A percentile compares a stretch with the other conserved stretches of the same genome.
Conservation (phyloP, 228 moss, liverwort and hornwort genomes). For the Sphagnum magellanicum region DNA sequence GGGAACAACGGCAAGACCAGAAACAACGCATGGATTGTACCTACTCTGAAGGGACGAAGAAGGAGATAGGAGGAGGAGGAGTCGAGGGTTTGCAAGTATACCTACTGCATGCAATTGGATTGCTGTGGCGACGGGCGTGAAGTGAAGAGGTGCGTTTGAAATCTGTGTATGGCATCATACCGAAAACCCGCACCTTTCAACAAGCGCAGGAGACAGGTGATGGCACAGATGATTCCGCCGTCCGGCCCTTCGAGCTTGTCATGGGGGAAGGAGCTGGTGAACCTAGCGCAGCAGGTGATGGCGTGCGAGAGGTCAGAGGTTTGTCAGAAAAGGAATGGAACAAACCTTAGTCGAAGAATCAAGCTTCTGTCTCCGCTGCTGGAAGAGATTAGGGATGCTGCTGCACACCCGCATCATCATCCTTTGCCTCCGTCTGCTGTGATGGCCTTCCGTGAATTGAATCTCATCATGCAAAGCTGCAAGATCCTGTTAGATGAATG, state of each 20-base stretch:
- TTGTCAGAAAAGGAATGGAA: slow-evolving; percentile 9
- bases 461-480: slow-evolving; percentile 6
- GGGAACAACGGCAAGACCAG: too few species aligned
- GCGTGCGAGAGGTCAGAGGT: slow-evolving; percentile 8
- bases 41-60: too few species aligned
- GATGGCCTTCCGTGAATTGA: slow-evolving; percentile 11
- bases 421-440: slow-evolving; percentile 16
- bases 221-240: slow-evolving; percentile 39
- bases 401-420: background rate
- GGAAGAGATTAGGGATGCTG: slow-evolving; percentile 12
- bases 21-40: too few species aligned
- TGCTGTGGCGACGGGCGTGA: too few species aligned
- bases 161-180: too few species aligned
- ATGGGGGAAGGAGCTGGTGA: slow-evolving; percentile 5
- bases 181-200: too few species aligned
- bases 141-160: too few species aligned
- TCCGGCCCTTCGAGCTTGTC: slow-evolving; percentile 24
- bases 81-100: too few species aligned
- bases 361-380: slow-evolving; percentile 19
- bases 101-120: too few species aligned
- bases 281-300: slow-evolving; percentile 7
- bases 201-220: background rate
- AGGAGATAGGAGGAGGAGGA: too few species aligned
- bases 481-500: slow-evolving; percentile 12
- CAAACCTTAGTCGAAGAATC: slow-evolving; percentile 13